These are phyloP conservation scores for Populus pruinosa DNA, from an alignment of 345 rosid genomes.

Conservation along the genomic window DNA sequence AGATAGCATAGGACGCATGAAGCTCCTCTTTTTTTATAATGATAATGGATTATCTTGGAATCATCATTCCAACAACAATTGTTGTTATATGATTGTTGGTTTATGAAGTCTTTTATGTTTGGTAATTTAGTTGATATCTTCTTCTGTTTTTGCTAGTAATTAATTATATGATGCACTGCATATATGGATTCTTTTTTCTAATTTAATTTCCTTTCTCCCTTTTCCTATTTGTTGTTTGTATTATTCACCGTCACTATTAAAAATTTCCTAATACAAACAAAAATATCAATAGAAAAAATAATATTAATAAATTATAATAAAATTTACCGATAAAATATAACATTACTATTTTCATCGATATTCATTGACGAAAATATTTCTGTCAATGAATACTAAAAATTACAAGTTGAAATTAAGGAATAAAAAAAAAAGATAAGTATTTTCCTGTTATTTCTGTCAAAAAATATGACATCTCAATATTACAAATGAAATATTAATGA, in stretches of 20 bases:
- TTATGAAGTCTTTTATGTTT: neutral
- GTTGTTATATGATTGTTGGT: slow-evolving; percentile 1
- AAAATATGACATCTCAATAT: no score
- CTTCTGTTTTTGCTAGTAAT: neutral
- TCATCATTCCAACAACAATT: neutral
- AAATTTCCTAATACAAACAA: no score
- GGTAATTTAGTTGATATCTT: neutral
- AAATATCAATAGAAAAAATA: no score
- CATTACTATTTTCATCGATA: no score
- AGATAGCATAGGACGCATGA: neutral
- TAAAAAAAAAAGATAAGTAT: no score
- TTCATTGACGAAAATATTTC: no score
- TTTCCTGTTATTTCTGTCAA: rapidly evolving
- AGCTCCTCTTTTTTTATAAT: neutral
- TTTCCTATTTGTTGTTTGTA: neutral
- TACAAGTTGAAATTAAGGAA: no score
- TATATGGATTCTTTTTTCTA: neutral
- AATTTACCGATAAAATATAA: no score
- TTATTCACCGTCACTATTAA: no score
- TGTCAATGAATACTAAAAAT: no score
- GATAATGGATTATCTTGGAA: neutral
- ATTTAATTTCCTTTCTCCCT: neutral
- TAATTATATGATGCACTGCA: neutral
- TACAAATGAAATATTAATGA: no score
- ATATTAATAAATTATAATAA: no score